A percentile compares a stretch with the other conserved stretches of the same genome.
Evolutionary conservation across 1,139 yeast species (phyloP).

Genomic region (Saccharomycopsis hybrid): DNA sequence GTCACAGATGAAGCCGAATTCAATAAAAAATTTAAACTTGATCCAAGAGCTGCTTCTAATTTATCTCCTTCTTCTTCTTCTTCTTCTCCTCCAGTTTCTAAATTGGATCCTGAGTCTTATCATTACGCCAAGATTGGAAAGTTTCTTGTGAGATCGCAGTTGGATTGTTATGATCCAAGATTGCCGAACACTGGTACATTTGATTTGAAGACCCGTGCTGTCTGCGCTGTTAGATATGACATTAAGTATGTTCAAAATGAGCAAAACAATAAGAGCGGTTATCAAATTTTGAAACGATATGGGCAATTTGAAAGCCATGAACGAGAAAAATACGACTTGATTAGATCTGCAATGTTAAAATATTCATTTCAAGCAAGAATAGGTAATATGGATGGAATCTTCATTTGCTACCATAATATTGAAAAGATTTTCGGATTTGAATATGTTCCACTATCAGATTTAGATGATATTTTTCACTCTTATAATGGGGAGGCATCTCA

Average conservation of each 20-base stretch:
- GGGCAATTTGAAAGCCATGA: constrained; percentile 77
- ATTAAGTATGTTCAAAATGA: constrained; percentile 51
- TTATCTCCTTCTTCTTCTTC: no score
- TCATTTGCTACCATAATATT: constrained; percentile 84
- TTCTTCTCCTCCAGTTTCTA: constrained; percentile 4
- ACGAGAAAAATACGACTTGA: constrained; percentile 70
- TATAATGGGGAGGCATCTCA: constrained; percentile 1
- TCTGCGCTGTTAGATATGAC: constrained; percentile 78
- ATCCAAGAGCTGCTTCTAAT: no score
- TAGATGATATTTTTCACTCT: constrained; percentile 58
- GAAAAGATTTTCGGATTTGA: constrained; percentile 82
- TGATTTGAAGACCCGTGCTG: constrained; percentile 90
- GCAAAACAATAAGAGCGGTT: constrained; percentile 49
- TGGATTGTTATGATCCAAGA: constrained; percentile 72
- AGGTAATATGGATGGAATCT: constrained; percentile 96
- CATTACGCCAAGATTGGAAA: constrained; percentile 67
- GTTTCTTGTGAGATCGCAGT: constrained; percentile 81
- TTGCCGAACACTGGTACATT: constrained; percentile 90
- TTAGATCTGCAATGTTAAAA: constrained; percentile 71
- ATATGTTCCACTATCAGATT: constrained; percentile 67
- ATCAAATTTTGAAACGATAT: constrained; percentile 52
- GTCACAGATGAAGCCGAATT: constrained; percentile 51
- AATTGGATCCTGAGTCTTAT: constrained; percentile 34
- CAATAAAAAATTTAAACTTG: constrained; percentile 28
- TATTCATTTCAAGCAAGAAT: constrained; percentile 88